phyloP scores from a whole-genome alignment of 192 early-diverging fungal species.

The Ambispora gerdemannii region DNA sequence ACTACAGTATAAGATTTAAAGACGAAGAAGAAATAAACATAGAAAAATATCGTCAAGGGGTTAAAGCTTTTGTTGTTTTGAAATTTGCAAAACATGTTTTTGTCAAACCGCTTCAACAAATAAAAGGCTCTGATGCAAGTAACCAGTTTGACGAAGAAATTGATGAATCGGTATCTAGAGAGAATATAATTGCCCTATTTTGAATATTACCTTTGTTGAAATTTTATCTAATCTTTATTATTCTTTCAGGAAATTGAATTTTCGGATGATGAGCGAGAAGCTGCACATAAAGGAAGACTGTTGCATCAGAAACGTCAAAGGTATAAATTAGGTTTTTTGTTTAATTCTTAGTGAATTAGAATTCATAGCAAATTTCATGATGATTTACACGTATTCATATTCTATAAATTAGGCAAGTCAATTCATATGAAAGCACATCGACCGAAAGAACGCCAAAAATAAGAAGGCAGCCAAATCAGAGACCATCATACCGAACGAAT shows the following conservation, averaged over 20 bases:
- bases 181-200: too few species aligned
- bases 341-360: background rate
- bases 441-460: background rate
- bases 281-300: slow-evolving; percentile 48
- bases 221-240: background rate
- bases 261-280: slow-evolving; percentile 92
- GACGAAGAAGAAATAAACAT: slow-evolving; percentile 56
- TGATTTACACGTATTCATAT: background rate
- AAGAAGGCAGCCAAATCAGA: background rate
- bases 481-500: background rate
- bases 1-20: slow-evolving; percentile 81
- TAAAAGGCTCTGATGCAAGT: slow-evolving; percentile 89
- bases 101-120: slow-evolving; percentile 55
- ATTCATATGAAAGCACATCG: background rate
- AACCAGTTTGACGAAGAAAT: slow-evolving; percentile 94
- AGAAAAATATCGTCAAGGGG: slow-evolving; percentile 41
- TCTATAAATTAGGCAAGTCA: background rate
- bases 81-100: slow-evolving; percentile 64
- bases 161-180: slow-evolving; percentile 52
- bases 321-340: too few species aligned
- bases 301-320: slow-evolving; percentile 33
- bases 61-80: slow-evolving; percentile 60
- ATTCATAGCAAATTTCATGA: background rate
- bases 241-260: slow-evolving; percentile 74
- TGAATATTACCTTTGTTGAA: background rate